phyloP scores from a whole-genome alignment of 257 asterid genomes.

The Pogostemon cablin region DNA sequence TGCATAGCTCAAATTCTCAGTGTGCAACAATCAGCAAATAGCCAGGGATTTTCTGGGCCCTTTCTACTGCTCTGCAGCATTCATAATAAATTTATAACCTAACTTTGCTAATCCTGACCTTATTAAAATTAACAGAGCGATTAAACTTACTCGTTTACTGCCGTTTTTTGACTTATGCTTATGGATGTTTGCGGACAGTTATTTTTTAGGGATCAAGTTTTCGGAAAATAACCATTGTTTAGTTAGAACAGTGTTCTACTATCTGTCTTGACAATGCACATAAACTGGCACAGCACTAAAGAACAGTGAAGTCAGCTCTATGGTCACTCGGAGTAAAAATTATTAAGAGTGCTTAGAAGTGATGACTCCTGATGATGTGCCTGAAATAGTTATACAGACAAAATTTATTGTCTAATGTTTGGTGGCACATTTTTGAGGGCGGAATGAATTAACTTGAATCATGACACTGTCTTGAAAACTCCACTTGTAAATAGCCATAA shows the following conservation, averaged over 20 bases:
- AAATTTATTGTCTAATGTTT: conserved; percentile 9
- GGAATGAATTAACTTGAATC: conserved; percentile 6
- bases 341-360: background rate
- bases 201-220: too few relatives aligned
- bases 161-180: too few relatives aligned
- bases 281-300: too few relatives aligned
- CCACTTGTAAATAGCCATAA: background rate
- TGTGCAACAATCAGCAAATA: background rate
- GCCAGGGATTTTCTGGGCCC: background rate
- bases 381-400: background rate
- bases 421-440: conserved; percentile 3
- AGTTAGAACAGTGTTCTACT: too few relatives aligned
- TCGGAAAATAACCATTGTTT: too few relatives aligned
- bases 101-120: background rate
- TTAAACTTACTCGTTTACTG: too few relatives aligned
- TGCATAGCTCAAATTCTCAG: background rate
- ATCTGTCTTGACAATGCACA: too few relatives aligned
- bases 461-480: background rate
- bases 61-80: background rate
- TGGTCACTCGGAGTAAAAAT: background rate
- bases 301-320: conserved; percentile 2
- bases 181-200: too few relatives aligned
- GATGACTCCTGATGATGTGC: background rate
- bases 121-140: too few relatives aligned
- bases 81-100: background rate